Evolutionary conservation across 140 eudicot species (phyloP).

Genomic region (Bidens hawaiensis): DNA sequence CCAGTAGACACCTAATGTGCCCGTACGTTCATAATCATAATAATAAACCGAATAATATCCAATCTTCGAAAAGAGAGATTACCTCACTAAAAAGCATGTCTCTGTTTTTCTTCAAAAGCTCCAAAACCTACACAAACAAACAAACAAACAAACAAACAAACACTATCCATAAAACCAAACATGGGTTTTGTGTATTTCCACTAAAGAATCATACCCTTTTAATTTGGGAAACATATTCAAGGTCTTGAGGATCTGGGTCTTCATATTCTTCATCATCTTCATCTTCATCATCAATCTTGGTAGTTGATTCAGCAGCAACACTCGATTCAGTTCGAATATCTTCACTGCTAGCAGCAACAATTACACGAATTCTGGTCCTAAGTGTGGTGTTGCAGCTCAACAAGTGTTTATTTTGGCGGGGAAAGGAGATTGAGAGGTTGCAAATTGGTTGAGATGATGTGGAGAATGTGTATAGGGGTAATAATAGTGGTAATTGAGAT

Average conservation of each 20-base stretch:
- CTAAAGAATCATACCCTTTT: conserved; percentile 35
- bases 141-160: conserved; percentile 16
- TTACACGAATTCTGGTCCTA: conserved; percentile 12
- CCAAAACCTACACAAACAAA: conserved; percentile 68
- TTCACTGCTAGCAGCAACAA: conserved; percentile 33
- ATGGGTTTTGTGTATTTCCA: not conserved
- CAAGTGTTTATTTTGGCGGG: conserved; percentile 15
- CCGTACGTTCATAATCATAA: too few relatives aligned
- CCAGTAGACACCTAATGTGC: too few relatives aligned
- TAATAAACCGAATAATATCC: too few relatives aligned
- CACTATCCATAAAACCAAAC: conserved; percentile 8
- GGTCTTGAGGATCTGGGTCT: conserved; percentile 74
- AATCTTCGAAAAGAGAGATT: too few relatives aligned
- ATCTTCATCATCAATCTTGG: conserved; percentile 4
- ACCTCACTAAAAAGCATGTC: conserved; percentile 94
- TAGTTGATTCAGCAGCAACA: conserved; percentile 12
- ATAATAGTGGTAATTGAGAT: conserved; percentile 27
- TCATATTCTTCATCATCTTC: conserved; percentile 29
- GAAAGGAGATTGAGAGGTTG: conserved; percentile 20
- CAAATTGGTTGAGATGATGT: conserved; percentile 17
- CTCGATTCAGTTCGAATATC: conserved; percentile 32
- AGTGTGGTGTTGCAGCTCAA: conserved; percentile 7
- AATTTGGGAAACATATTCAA: conserved; percentile 65
- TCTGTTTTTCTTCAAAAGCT: conserved; percentile 84
- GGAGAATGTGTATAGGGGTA: conserved; percentile 25